These are phyloP conservation scores for Boechera retrofracta DNA, from an alignment of 345 rosid genomes.

Conservation along the genomic window DNA sequence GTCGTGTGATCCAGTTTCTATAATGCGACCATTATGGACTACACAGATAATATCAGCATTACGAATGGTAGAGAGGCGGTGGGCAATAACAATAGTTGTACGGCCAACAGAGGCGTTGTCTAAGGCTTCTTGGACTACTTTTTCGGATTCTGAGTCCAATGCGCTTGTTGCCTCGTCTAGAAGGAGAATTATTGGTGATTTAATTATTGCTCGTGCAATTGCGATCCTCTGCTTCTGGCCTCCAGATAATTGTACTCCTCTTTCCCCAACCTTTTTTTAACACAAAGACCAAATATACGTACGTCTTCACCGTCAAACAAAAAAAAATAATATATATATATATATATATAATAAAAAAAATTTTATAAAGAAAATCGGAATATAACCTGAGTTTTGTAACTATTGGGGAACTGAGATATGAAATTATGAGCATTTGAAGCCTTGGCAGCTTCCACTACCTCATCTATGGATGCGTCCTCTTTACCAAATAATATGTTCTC, in stretches of 20 bases:
- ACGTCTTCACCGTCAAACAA: background rate
- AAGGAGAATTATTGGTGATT: background rate
- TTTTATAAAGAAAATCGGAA: background rate
- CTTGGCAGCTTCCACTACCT: constrained; percentile 81
- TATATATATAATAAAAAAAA: too few relatives aligned
- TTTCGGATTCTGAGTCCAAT: constrained; percentile 86
- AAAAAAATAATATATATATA: background rate
- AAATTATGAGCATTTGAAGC: constrained; percentile 84
- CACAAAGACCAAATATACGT: background rate
- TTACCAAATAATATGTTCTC: constrained; percentile 88
- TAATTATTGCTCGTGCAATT: constrained; percentile 55
- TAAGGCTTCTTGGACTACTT: constrained; percentile 87
- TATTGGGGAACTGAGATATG: constrained; percentile 77
- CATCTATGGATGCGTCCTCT: constrained; percentile 77
- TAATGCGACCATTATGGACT: background rate
- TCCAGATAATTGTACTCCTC: constrained; percentile 89
- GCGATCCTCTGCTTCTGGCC: constrained; percentile 96
- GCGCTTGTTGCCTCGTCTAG: constrained; percentile 84
- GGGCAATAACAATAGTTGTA: constrained; percentile 85
- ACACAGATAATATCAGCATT: constrained; percentile 53
- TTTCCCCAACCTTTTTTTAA: constrained; percentile 65
- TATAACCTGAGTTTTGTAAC: constrained; percentile 67
- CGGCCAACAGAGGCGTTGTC: constrained; percentile 78
- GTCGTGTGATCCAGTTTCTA: background rate
- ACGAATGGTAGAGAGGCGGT: constrained; percentile 85